A percentile compares a stretch with the other conserved stretches of the same genome.
Evolutionary conservation across 2,329 filamentous ascomycete species (phyloP).

Genomic region (Onygena corvina): DNA sequence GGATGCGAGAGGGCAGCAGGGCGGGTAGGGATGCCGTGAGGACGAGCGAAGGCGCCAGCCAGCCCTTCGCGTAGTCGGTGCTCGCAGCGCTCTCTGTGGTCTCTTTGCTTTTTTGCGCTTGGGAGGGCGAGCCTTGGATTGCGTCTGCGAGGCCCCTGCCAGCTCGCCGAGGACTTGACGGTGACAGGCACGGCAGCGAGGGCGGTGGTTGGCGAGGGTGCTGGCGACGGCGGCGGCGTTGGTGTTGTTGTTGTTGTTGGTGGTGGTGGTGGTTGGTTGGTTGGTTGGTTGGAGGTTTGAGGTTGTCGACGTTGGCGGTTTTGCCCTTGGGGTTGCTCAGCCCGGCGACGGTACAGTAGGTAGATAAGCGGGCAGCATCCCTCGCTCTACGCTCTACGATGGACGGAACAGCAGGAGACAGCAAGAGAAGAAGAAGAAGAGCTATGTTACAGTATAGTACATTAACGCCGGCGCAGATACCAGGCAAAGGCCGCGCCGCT

Average conservation of each 20-base stretch:
- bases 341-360: too few relatives aligned
- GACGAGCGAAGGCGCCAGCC: too few relatives aligned
- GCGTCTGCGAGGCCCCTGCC: background rate
- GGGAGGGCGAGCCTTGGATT: background rate
- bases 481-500: slow-evolving; percentile 81
- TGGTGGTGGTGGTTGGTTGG: too few relatives aligned
- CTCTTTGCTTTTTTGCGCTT: slow-evolving; percentile 6
- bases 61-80: too few relatives aligned
- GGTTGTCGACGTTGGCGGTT: background rate
- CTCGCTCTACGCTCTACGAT: background rate
- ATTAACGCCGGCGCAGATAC: slow-evolving; percentile 73
- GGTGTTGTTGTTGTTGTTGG: too few relatives aligned
- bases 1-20: too few relatives aligned
- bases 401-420: background rate
- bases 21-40: too few relatives aligned
- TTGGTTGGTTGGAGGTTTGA: background rate
- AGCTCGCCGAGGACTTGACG: background rate
- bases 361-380: too few relatives aligned
- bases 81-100: background rate
- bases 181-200: too few relatives aligned
- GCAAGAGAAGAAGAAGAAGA: background rate
- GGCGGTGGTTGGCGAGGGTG: too few relatives aligned
- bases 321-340: background rate
- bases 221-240: too few relatives aligned
- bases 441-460: background rate